phyloP scores from a whole-genome alignment of 768 basidiomycete species.

The Agaricus blazei region DNA sequence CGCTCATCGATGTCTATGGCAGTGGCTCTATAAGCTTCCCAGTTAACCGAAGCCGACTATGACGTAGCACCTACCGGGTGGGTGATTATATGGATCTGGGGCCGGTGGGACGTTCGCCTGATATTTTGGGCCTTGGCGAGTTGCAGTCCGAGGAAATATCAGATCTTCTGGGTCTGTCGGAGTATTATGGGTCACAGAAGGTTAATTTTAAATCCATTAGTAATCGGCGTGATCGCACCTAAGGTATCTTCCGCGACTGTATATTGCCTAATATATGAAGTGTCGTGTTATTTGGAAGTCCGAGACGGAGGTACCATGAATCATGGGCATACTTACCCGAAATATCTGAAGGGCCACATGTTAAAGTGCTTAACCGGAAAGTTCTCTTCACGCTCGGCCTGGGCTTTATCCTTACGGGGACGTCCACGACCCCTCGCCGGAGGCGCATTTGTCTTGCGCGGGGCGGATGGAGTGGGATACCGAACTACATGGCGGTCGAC shows the following conservation, averaged over 20 bases:
- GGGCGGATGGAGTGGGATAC: conserved; percentile 40
- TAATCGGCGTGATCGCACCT: conserved; percentile 39
- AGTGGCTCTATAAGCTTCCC: background rate
- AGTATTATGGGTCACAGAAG: conserved; percentile 17
- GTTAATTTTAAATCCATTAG: background rate
- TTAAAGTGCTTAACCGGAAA: conserved; percentile 79
- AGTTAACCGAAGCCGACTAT: background rate
- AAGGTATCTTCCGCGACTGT: conserved; percentile 90
- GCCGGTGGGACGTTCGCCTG: conserved; percentile 59
- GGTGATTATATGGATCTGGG: conserved; percentile 33
- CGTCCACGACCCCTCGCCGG: conserved; percentile 68
- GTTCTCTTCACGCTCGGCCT: conserved; percentile 75
- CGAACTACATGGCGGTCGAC: conserved; percentile 73
- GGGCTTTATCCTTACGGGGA: conserved; percentile 68
- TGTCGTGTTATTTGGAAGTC: conserved; percentile 6
- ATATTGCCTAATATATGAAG: conserved; percentile 54
- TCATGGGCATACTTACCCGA: conserved; percentile 61
- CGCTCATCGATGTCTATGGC: conserved; percentile 54
- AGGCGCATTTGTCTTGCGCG: conserved; percentile 65
- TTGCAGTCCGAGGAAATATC: conserved; percentile 91
- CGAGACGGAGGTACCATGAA: conserved; percentile 6
- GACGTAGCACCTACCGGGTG: conserved; percentile 29
- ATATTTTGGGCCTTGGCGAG: conserved; percentile 84
- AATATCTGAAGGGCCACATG: conserved; percentile 95
- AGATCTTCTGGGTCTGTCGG: conserved; percentile 87